Conservation (phyloP, 257 asterid species). For the Penstemon barbatus region DNA sequence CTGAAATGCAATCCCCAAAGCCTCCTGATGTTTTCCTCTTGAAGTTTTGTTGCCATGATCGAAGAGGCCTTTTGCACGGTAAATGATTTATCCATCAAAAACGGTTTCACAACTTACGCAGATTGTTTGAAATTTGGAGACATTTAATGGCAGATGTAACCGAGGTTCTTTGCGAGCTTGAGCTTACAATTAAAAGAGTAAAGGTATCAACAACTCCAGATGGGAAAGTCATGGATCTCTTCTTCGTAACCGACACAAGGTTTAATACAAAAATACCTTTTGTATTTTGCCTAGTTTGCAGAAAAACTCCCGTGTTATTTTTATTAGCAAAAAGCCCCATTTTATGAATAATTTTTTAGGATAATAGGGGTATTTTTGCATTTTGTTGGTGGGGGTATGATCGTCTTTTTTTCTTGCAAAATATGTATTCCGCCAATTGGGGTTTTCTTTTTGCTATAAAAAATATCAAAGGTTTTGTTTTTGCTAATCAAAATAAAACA, state of each 20-base stretch:
- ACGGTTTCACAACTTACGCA: background rate
- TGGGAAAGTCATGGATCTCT: conserved; percentile 75
- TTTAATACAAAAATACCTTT: conserved; percentile 25
- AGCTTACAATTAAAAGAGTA: conserved; percentile 67
- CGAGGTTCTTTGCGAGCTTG: conserved; percentile 65
- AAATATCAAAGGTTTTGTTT: background rate
- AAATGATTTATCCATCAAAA: conserved; percentile 3
- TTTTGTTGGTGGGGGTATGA: too few species aligned
- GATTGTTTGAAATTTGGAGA: background rate
- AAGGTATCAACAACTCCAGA: conserved; percentile 70
- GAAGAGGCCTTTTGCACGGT: conserved; percentile 76
- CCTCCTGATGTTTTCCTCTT: conserved; percentile 52
- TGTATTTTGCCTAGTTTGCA: conserved; percentile 7
- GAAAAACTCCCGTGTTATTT: background rate
- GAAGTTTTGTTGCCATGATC: conserved; percentile 68
- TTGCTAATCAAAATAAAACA: background rate
- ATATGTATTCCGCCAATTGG: background rate
- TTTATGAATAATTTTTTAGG: background rate
- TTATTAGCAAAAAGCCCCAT: background rate
- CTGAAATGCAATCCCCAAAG: conserved; percentile 62
- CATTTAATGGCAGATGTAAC: conserved; percentile 54
- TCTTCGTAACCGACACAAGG: conserved; percentile 70
- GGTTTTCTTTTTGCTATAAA: background rate
- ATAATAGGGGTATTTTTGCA: background rate
- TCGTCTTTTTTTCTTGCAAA: background rate